Base-by-base conservation (phyloP, 352 stramenopile genomes). In the Phytophthora fragariae region DNA sequence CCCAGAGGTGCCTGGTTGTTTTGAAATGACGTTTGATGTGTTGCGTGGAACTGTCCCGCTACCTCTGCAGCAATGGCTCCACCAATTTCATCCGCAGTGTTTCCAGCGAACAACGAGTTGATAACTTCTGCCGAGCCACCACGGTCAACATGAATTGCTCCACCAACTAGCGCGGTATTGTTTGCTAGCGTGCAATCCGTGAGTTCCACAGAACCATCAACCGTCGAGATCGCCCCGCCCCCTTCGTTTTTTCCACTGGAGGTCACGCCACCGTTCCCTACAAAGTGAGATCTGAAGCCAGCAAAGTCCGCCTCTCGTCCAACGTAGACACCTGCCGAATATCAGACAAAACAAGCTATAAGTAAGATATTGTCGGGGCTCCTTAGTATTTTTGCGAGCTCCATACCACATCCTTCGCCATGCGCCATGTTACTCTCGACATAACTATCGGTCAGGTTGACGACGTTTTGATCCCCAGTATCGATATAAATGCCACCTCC, bases 401-500 rank as follows among this genome's bases (percentile, higher is more conserved):
- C 17, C 76, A 2, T 73, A 87, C 80, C 85, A 49, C 79, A 86
- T 39, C 85, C 85, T 60, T 80, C 65, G 2, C 82, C 81, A 19
- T 82, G 82, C 12, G 72, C 83, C 6, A 80, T 50, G 56, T 92
- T 91, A 14, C 57, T 58, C 10, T 65, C 68, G 6, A 92, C 56
- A 0, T 58, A 15, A 1, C 72, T 73, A 0, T 65, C 31, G 10
- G 81, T 68, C 10, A 92, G 35, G 2, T 64, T 80, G 1, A 68
- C 84, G 8, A 66, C 21, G 10, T 87, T 83, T 37, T 65, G 47
- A 11, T 87, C 74, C 2, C 85, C 85, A 0, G 82, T 90, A 41
- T 91, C 81, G 7, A 92, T 19, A 50, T 75, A 92, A 41, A 92
- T 67, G 1, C 73, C 85, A 2, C 85, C 85, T 10, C 85, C 85